phyloP scores from a whole-genome alignment of 2,329 filamentous ascomycete species.

The Paraphoma sp. region DNA sequence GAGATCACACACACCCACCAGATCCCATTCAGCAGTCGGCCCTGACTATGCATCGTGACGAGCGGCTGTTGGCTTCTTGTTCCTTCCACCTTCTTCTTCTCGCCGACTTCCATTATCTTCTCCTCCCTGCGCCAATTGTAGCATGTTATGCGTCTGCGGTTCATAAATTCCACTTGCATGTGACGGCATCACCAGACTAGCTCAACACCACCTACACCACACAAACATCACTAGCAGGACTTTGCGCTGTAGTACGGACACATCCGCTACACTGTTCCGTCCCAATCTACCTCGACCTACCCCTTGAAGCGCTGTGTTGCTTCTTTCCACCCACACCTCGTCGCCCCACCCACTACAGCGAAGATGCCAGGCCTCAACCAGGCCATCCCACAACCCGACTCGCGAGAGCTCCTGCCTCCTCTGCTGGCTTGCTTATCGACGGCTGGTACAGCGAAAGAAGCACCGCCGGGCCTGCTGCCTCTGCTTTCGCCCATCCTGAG shows the following conservation, averaged over 20 bases:
- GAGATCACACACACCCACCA: conserved; percentile 19
- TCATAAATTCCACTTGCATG: conserved; percentile 2
- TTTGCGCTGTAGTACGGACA: conserved; percentile 2
- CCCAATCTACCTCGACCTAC: not conserved
- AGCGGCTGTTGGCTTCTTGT: conserved; percentile 1
- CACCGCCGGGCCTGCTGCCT: conserved; percentile 66
- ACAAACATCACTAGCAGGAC: not conserved
- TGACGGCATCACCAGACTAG: conserved; percentile 26
- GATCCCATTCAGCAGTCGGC: conserved; percentile 1
- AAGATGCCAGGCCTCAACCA: conserved; percentile 56
- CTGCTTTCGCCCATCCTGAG: conserved; percentile 69
- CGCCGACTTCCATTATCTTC: conserved; percentile 8
- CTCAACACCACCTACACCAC: conserved; percentile 6
- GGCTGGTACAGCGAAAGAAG: conserved; percentile 64
- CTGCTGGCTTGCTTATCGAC: conserved; percentile 69
- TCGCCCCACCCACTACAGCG: conserved; percentile 5
- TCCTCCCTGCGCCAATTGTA: not conserved
- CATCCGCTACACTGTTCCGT: not conserved
- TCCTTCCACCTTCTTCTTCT: conserved; percentile 1
- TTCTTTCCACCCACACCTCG: not conserved
- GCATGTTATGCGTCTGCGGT: not conserved
- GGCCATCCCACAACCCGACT: conserved; percentile 61
- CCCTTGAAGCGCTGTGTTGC: not conserved
- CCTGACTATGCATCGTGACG: conserved; percentile 22
- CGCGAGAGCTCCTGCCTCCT: conserved; percentile 65